Conservation (phyloP, 257 asterid genomes). For the Ophiorrhiza pumila region DNA sequence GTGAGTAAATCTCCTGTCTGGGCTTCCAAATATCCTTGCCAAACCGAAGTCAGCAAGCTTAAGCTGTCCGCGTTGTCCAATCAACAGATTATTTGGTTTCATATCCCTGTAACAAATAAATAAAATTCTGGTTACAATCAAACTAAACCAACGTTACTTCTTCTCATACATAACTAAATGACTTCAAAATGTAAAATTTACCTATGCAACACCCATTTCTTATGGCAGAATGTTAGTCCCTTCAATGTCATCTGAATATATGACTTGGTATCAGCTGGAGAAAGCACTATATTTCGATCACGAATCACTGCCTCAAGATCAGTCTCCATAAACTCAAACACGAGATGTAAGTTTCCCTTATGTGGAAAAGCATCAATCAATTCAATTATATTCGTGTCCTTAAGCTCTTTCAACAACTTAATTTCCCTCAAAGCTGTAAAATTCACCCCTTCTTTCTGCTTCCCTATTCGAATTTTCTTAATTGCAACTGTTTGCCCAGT, state of each 20-base stretch:
- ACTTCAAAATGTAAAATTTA: slow-evolving; percentile 20
- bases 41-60: slow-evolving; percentile 97
- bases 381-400: slow-evolving; percentile 86
- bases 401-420: slow-evolving; percentile 90
- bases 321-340: slow-evolving; percentile 99
- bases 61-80: slow-evolving; percentile 87
- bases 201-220: slow-evolving; percentile 96
- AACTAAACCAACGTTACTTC: slow-evolving; percentile 6
- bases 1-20: slow-evolving; percentile 91
- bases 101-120: slow-evolving; percentile 62
- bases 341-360: slow-evolving; percentile 94
- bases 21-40: slow-evolving; percentile 96
- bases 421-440: slow-evolving; percentile 94
- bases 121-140: slow-evolving; percentile 12
- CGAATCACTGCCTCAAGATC: slow-evolving; percentile 98
- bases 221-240: slow-evolving; percentile 93
- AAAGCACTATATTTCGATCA: slow-evolving; percentile 81
- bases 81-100: slow-evolving; percentile 97
- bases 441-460: slow-evolving; percentile 96
- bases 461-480: slow-evolving; percentile 91
- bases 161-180: not conserved
- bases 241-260: slow-evolving; percentile 90
- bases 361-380: slow-evolving; percentile 84
- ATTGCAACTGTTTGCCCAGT: slow-evolving; percentile 91
- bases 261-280: slow-evolving; percentile 93